phyloP scores from a whole-genome alignment of 768 basidiomycete species.

The Tricholoma terreum region DNA sequence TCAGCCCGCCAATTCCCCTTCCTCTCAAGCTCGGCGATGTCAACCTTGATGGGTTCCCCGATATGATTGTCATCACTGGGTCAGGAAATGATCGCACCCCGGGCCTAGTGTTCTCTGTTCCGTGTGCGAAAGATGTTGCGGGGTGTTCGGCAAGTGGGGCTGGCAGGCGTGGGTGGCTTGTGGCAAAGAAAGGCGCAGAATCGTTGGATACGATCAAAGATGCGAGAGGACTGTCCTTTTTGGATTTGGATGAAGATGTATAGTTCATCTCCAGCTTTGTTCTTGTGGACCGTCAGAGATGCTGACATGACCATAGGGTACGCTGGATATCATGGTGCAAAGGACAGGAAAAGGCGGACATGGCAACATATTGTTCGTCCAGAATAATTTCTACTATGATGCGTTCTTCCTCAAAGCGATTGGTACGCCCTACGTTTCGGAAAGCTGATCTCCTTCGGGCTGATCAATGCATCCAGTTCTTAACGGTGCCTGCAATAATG shows the following conservation, averaged over 20 bases:
- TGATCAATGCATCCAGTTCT: constrained; percentile 53
- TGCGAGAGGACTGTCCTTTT: constrained; percentile 71
- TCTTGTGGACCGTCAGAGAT: background rate
- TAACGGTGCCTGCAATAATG: constrained; percentile 89
- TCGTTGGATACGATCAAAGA: constrained; percentile 68
- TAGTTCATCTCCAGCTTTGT: constrained; percentile 26
- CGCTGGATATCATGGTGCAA: constrained; percentile 89
- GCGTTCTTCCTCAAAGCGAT: constrained; percentile 98
- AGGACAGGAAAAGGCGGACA: constrained; percentile 63
- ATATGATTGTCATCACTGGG: constrained; percentile 63
- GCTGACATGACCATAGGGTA: constrained; percentile 54
- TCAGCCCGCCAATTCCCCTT: constrained; percentile 66
- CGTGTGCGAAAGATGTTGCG: constrained; percentile 49
- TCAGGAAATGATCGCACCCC: constrained; percentile 48
- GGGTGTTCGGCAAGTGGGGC: constrained; percentile 54
- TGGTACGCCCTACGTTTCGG: constrained; percentile 44
- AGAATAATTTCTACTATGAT: constrained; percentile 98
- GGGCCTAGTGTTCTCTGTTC: constrained; percentile 59
- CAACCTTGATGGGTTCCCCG: constrained; percentile 93
- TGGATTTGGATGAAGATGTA: constrained; percentile 97
- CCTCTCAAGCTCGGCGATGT: constrained; percentile 84
- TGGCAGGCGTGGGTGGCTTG: constrained; percentile 66
- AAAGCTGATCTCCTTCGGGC: background rate
- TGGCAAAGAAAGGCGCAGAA: constrained; percentile 52
- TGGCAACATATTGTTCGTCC: constrained; percentile 74